Base-by-base conservation (phyloP, 2,329 filamentous ascomycete genomes). In the Botryotinia narcissicola region DNA sequence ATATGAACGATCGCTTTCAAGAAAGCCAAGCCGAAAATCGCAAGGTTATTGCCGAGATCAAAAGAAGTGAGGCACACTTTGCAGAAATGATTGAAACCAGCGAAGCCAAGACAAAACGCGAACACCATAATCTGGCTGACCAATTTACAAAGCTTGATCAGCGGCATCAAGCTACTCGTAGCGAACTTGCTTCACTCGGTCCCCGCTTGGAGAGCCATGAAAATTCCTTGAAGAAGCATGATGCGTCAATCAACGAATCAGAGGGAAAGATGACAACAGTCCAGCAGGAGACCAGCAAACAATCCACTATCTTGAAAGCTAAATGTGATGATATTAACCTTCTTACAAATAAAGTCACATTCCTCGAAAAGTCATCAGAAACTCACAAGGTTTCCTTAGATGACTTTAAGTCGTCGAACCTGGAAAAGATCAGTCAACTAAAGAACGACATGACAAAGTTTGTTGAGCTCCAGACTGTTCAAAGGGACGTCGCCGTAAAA, bases 91-190 rank as follows among this genome's bases (percentile, higher is more conserved):
- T 69, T 18, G 16, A 44, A 32, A 42, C n/a, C 20, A 69, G 25
- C 44, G 44, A 57, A 40, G n/a, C 37, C 35, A 54, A 8, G 46
- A 22, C n/a, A 37, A 40, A n/a, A 25, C 63, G 32, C 8, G 46
- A 67, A 37, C 16, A n/a, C n/a, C 44, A 51, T 5, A 54, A 54
- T 54, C 25, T 68, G n/a, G 57, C 66, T 25, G 35, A 69, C 10
- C 29, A 42, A 25, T 25, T 29, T 42, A 59, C 25, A 57, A 57
- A 57, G n/a, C 48, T 69, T 69, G 48, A 57, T 29, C 8, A 44
- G n/a, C 48, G 54, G n/a, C 48, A 57, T 25, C 35, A 20, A 69
- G 66, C 66, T 69, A 69, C 37, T 32, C 37, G n/a, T 18, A 59
- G 3, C 25, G 66, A 69, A 22, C 4, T 69, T 42, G n/a, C 10